A percentile compares a stretch with the other conserved stretches of the same genome.
These are phyloP conservation scores for Rhodotorula toruloides DNA, from an alignment of 768 basidiomycete genomes.

Conservation along the genomic window DNA sequence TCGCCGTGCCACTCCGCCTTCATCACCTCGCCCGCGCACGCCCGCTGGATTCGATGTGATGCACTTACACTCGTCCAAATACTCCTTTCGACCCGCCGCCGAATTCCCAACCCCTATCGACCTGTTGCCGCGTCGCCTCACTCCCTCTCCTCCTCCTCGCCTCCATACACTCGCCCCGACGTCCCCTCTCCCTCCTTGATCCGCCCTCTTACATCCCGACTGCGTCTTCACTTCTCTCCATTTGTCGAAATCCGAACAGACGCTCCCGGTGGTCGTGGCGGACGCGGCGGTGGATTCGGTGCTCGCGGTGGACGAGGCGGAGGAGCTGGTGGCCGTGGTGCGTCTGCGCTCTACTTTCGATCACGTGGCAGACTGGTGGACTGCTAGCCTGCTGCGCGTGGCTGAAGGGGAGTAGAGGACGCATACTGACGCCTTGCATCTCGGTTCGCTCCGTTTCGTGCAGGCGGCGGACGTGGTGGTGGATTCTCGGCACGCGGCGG, in stretches of 20 bases:
- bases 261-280: constrained; percentile 16
- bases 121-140: background rate
- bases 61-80: no score
- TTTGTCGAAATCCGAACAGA: background rate
- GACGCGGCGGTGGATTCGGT: constrained; percentile 2
- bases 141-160: background rate
- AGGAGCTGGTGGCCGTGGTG: no score
- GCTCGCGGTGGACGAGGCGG: background rate
- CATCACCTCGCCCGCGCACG: no score
- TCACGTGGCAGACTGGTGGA: background rate
- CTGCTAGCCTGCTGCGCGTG: no score
- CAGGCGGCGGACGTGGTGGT: constrained; percentile 50
- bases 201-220: background rate
- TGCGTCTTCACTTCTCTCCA: background rate
- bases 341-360: background rate
- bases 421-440: background rate
- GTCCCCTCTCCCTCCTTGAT: background rate
- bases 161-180: no score
- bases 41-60: no score
- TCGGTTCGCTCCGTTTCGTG: constrained; percentile 37
- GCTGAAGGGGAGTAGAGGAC: no score
- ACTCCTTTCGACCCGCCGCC: no score
- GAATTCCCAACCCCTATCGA: no score
- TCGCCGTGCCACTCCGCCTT: no score
- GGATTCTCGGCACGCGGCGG: constrained; percentile 49